Evolutionary conservation across 2,329 filamentous ascomycete genomes (phyloP), one percentile per base, ranked within the genome.

Genomic region (Fusarium oligoseptatum): DNA sequence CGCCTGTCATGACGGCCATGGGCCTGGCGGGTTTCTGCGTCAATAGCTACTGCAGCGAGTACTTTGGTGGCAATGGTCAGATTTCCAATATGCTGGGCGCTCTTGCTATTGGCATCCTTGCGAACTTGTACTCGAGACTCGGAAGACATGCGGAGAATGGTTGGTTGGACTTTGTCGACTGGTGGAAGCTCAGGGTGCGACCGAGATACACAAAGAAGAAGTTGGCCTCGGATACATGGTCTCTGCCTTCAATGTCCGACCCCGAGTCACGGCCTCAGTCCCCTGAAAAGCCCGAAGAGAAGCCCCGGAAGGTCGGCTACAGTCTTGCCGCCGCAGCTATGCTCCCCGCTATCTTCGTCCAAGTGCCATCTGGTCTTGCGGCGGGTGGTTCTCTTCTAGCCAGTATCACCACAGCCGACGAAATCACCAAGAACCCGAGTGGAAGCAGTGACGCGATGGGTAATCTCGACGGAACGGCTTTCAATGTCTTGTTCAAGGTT

Each of bases 241-340:
- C 82, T 0, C 67, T 78, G 0, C 80, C 82, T 0, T 79, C 80
- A 0, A 56, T 78, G 32, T 71, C 76, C 2, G 83, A 84, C 36
- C 76, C 80, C 17, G 83, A 84, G 29, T 81, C 82, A 2, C 77
- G 78, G 4, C 77, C 80, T 1, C 74, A 39, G 1, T 73, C 77
- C 0, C 56, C 75, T 36, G 76, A 27, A 67, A 68, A 72, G 5
- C 71, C 70, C 14, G 76, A 80, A 58, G 78, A 80, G 68, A 78
- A 82, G 72, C 78, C 83, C n/a, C 81, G 87, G 8, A 83, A 85
- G 8, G 84, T 91, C 7, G 91, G 92, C 14, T 95, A 95, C 80
- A 93, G 93, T 2, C 89, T 97, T 3, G 95, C 95, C 0, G 95
- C 95, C 0, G 94, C 94, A 0, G 93, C 94, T 2, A 94, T 98